phyloP scores from a whole-genome alignment of 2,329 filamentous ascomycete genomes.

The Blastomyces parvus region DNA sequence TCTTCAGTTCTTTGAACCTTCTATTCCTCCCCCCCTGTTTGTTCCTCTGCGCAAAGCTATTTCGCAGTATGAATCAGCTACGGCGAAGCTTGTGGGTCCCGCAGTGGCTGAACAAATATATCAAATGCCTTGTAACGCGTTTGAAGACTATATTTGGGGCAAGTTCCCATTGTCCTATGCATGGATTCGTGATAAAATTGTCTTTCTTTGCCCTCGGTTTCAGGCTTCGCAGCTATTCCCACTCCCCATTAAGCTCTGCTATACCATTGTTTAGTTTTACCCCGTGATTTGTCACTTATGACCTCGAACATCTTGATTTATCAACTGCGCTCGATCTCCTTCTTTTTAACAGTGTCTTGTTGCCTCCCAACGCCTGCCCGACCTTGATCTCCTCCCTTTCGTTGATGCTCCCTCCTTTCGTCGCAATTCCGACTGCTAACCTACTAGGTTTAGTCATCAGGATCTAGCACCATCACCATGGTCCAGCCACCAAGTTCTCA shows the following conservation, averaged over 20 bases:
- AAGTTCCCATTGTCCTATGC: slow-evolving; percentile 1
- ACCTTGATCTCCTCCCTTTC: background rate
- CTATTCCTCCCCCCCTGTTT: background rate
- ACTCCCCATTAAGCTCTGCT: slow-evolving; percentile 1
- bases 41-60: background rate
- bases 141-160: background rate
- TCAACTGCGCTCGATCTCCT: background rate
- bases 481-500: slow-evolving; percentile 39
- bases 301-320: background rate
- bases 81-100: background rate
- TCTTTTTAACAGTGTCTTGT: background rate
- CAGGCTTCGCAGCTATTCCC: background rate
- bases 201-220: slow-evolving; percentile 1
- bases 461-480: slow-evolving; percentile 29
- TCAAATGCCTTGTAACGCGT: slow-evolving; percentile 1
- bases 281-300: background rate
- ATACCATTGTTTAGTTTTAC: slow-evolving; percentile 1
- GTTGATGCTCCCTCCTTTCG: background rate
- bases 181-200: background rate
- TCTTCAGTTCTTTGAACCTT: background rate
- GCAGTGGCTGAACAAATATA: background rate
- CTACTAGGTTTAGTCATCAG: slow-evolving; percentile 4
- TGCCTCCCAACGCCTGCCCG: background rate
- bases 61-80: slow-evolving; percentile 1
- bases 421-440: slow-evolving; percentile 7